A percentile compares a stretch with the other conserved stretches of the same genome.
phyloP scores from a whole-genome alignment of 495 filamentous ascomycete genomes.

The Annulohypoxylon nitens region DNA sequence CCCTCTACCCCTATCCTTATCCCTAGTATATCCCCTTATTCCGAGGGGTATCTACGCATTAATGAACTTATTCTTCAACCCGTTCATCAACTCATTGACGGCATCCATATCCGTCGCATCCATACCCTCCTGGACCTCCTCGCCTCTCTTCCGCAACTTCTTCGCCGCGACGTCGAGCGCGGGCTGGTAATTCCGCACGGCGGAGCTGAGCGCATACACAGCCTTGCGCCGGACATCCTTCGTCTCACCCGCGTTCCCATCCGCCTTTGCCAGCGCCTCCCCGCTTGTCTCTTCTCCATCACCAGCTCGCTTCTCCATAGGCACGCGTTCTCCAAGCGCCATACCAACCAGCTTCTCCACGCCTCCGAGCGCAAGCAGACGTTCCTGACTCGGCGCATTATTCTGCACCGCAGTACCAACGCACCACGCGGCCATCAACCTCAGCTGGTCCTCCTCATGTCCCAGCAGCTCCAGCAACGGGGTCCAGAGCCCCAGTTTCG shows the following conservation, averaged over 20 bases:
- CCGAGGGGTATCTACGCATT: slow-evolving; percentile 30
- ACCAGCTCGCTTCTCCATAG: slow-evolving; percentile 33
- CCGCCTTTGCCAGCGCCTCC: slow-evolving; percentile 25
- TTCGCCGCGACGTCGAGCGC: slow-evolving; percentile 74
- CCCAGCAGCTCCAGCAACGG: slow-evolving; percentile 77
- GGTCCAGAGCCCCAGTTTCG: slow-evolving; percentile 80
- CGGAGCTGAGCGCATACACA: slow-evolving; percentile 85
- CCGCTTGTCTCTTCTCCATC: slow-evolving; percentile 13
- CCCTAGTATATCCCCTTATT: neutral
- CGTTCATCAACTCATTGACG: slow-evolving; percentile 78
- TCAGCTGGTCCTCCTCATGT: slow-evolving; percentile 76
- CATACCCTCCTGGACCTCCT: slow-evolving; percentile 60
- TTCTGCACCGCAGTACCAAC: slow-evolving; percentile 96
- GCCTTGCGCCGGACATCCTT: slow-evolving; percentile 83
- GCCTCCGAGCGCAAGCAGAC: slow-evolving; percentile 76
- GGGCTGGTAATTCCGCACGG: slow-evolving; percentile 87
- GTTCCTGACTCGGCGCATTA: slow-evolving; percentile 85
- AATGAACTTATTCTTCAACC: slow-evolving; percentile 68
- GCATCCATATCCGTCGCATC: slow-evolving; percentile 89
- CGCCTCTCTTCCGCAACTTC: slow-evolving; percentile 63
- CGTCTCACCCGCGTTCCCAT: slow-evolving; percentile 63
- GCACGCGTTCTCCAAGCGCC: slow-evolving; percentile 59
- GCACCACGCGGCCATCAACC: slow-evolving; percentile 91
- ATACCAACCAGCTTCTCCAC: slow-evolving; percentile 76
- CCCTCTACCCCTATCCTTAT: neutral